A percentile compares a stretch with the other conserved stretches of the same genome.
Conservation (phyloP, 108 stramenopile species). For the Skeletonema costatum region DNA sequence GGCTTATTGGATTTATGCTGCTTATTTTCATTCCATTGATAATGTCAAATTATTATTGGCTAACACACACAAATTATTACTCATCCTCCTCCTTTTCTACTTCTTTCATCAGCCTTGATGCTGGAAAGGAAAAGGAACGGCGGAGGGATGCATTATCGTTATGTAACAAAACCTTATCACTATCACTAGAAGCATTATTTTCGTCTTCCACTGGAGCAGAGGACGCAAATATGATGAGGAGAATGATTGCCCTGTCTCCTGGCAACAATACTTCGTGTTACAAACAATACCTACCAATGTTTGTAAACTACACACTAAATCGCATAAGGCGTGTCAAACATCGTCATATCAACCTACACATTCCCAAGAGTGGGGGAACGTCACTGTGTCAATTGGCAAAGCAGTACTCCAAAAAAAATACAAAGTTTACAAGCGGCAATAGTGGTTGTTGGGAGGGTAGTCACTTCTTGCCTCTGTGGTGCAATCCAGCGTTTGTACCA, state of each 20-base stretch:
- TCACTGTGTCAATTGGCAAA: constrained; percentile 7
- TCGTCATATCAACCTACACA: constrained; percentile 10
- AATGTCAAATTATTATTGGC: no score
- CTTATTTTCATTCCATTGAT: no score
- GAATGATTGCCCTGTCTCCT: background rate
- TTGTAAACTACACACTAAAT: background rate
- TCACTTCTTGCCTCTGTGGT: constrained; percentile 28
- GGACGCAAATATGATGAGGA: no score
- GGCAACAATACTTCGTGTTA: constrained; percentile 15
- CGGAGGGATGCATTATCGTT: no score
- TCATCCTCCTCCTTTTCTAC: no score
- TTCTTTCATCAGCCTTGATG: no score
- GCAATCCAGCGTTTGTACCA: background rate
- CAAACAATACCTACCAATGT: background rate
- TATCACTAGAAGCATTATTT: no score
- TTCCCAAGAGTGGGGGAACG: constrained; percentile 25
- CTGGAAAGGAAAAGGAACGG: no score
- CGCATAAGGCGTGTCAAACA: constrained; percentile 1
- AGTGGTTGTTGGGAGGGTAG: constrained; percentile 14
- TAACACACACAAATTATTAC: no score
- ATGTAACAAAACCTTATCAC: no score
- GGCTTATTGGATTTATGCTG: no score
- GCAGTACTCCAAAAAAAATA: background rate
- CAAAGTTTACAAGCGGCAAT: background rate
- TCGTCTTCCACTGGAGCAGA: no score